phyloP scores from a whole-genome alignment of 139 green algal genomes.

The Pseudopediastrum boryanum region DNA sequence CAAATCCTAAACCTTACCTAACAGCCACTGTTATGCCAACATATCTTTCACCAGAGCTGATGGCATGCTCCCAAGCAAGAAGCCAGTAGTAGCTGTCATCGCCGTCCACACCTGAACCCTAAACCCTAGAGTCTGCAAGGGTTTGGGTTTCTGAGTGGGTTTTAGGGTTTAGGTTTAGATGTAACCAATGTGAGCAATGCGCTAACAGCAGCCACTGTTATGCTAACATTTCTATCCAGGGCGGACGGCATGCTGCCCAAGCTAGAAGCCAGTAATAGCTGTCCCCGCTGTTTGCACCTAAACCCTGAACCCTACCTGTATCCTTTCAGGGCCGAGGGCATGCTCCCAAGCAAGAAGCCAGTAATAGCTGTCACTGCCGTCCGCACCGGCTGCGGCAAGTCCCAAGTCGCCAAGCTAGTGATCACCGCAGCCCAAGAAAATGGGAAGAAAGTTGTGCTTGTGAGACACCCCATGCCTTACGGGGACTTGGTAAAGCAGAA shows the following conservation, averaged over 20 bases:
- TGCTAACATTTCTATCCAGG: too few species aligned
- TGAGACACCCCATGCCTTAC: conserved; percentile 61
- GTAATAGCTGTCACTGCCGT: conserved; percentile 37
- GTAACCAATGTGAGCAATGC: too few species aligned
- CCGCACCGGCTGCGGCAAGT: conserved; percentile 57
- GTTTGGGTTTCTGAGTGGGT: too few species aligned
- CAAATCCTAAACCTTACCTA: too few species aligned
- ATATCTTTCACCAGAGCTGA: not conserved
- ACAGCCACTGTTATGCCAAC: too few species aligned
- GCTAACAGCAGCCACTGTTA: too few species aligned
- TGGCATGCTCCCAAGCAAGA: conserved; percentile 40
- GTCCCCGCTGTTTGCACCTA: conserved; percentile 35
- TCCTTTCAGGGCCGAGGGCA: conserved; percentile 5
- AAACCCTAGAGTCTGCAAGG: too few species aligned
- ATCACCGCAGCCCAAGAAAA: not conserved
- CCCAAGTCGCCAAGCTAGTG: conserved; percentile 30
- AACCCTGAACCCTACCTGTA: too few species aligned
- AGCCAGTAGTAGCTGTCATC: conserved; percentile 43
- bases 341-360: conserved; percentile 42
- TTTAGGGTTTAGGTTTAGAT: too few species aligned
- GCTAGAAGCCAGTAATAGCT: conserved; percentile 42
- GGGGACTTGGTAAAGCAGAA: conserved; percentile 48
- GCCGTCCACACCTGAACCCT: too few species aligned
- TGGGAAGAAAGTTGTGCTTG: conserved; percentile 33
- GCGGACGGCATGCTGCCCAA: conserved; percentile 43